Evolutionary conservation across 352 stramenopile species (phyloP).

Genomic region (Pythium aphanidermatum): DNA sequence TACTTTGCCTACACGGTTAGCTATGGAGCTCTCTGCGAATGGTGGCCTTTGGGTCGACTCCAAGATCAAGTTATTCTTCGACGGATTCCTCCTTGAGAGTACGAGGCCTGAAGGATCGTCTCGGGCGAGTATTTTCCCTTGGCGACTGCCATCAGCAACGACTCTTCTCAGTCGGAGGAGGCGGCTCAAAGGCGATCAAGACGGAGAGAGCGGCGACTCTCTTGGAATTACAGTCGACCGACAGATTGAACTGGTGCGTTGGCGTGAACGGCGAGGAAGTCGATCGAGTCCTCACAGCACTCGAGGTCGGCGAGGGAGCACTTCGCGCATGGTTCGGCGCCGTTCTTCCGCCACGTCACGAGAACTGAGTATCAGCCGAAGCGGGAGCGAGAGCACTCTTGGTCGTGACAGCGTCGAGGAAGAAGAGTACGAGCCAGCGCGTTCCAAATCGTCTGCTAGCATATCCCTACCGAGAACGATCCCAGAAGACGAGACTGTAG

Average conservation of each 20-base stretch:
- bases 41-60: neutral
- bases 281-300: neutral
- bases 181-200: too few species aligned
- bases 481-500: neutral
- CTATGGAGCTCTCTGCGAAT: neutral
- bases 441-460: too few species aligned
- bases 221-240: conserved; percentile 3
- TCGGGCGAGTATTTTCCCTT: neutral
- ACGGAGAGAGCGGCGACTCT: neutral
- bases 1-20: neutral
- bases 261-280: neutral
- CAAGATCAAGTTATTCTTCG: conserved; percentile 14
- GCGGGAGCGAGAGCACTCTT: too few species aligned
- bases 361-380: too few species aligned
- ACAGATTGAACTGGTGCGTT: conserved; percentile 12
- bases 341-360: too few species aligned
- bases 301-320: neutral
- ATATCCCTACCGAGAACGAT: neutral
- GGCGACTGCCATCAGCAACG: neutral
- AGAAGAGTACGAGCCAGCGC: conserved; percentile 1
- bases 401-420: too few species aligned
- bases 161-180: neutral
- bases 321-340: too few species aligned
- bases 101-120: neutral
- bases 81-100: neutral